Evolutionary conservation across 345 rosid species (phyloP).

Genomic region (Aurinia saxatilis): DNA sequence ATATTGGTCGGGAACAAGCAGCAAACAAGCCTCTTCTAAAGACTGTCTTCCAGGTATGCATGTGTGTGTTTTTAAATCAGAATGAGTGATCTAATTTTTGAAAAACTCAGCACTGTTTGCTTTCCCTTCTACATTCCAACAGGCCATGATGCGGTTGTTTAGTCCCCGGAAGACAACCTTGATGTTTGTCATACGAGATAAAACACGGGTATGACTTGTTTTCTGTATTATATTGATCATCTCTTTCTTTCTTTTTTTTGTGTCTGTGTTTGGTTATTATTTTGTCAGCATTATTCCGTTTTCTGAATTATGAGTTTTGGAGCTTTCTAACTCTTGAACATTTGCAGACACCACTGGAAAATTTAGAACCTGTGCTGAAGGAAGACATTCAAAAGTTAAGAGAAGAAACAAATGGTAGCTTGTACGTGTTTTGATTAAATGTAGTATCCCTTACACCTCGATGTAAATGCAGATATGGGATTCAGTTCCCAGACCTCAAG

Average conservation of each 20-base stretch:
- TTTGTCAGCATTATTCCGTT: not conserved
- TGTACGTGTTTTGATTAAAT: slow-evolving; percentile 5
- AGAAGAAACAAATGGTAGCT: slow-evolving; percentile 6
- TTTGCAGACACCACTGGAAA: slow-evolving; percentile 87
- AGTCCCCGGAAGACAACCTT: slow-evolving; percentile 98
- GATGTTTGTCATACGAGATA: slow-evolving; percentile 98
- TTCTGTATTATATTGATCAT: not conserved
- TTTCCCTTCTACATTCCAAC: slow-evolving; percentile 22
- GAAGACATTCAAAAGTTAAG: slow-evolving; percentile 96
- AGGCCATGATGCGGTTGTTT: slow-evolving; percentile 99
- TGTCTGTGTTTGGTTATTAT: too few relatives aligned
- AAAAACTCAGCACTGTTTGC: not conserved
- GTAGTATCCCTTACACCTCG: slow-evolving; percentile 8
- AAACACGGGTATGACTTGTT: slow-evolving; percentile 64
- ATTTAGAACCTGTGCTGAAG: slow-evolving; percentile 86
- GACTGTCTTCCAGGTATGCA: slow-evolving; percentile 70
- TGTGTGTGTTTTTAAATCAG: not conserved
- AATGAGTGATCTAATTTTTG: slow-evolving; percentile 8
- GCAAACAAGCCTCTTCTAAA: slow-evolving; percentile 84
- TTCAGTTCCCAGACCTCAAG: slow-evolving; percentile 86
- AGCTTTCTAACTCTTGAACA: slow-evolving; percentile 13
- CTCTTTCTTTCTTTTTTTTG: not conserved
- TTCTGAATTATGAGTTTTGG: slow-evolving; percentile 4
- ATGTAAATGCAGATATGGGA: slow-evolving; percentile 85
- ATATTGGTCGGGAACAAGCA: slow-evolving; percentile 93